phyloP scores from a whole-genome alignment of 257 asterid genomes.

The Solanum pennellii region DNA sequence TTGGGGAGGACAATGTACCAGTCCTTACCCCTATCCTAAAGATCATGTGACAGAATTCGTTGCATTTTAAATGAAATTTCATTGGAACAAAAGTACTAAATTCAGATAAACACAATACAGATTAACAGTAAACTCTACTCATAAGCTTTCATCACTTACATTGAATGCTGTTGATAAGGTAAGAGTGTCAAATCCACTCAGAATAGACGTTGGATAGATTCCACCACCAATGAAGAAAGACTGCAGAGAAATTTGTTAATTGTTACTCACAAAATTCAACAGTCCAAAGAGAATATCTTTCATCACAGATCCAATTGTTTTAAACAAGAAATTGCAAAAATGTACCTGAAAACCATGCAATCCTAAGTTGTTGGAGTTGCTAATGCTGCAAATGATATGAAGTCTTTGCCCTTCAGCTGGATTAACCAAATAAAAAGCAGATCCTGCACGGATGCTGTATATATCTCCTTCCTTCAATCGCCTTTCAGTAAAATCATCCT shows the following conservation, averaged over 20 bases:
- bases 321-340: background rate
- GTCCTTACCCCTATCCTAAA: background rate
- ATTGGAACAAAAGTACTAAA: no score
- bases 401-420: constrained; percentile 57
- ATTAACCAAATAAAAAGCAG: constrained; percentile 67
- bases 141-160: constrained; percentile 23
- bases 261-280: background rate
- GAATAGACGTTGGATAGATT: constrained; percentile 53
- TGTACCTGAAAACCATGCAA: constrained; percentile 48
- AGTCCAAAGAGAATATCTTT: background rate
- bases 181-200: constrained; percentile 59
- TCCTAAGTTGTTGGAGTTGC: constrained; percentile 40
- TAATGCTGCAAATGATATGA: constrained; percentile 62
- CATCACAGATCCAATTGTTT: background rate
- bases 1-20: no score
- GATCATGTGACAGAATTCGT: background rate
- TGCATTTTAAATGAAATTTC: background rate
- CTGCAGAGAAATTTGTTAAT: constrained; percentile 13
- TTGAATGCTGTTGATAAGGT: constrained; percentile 68
- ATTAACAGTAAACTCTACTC: background rate
- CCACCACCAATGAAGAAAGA: constrained; percentile 87
- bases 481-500: constrained; percentile 64
- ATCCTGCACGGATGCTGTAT: constrained; percentile 59
- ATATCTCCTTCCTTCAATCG: constrained; percentile 56
- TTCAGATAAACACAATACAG: background rate